These are phyloP conservation scores for Trichocladium antarcticum DNA, from an alignment of 495 filamentous ascomycete species.

Conservation along the genomic window DNA sequence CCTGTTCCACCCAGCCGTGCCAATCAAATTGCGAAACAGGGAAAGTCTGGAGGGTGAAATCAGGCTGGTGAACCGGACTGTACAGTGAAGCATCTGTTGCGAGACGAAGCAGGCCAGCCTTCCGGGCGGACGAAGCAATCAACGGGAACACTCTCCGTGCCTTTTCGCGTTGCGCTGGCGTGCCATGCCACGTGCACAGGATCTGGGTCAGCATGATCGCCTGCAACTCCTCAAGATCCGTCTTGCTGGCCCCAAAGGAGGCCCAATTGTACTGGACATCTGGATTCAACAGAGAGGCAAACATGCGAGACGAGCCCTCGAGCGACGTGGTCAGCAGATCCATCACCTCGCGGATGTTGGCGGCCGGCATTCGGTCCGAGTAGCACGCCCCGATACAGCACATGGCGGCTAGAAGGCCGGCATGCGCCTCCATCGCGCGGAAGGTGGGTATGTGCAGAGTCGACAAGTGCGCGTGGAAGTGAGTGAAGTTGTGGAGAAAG, in stretches of 20 bases:
- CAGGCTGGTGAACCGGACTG: conserved; percentile 38
- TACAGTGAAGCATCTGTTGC: conserved; percentile 23
- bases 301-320: conserved; percentile 40
- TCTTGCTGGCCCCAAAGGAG: conserved; percentile 24
- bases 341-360: conserved; percentile 49
- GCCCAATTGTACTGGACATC: conserved; percentile 27
- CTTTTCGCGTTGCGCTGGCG: conserved; percentile 43
- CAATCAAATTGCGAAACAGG: conserved; percentile 42
- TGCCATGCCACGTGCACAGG: conserved; percentile 55
- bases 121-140: conserved; percentile 41
- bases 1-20: conserved; percentile 55
- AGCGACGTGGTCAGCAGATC: conserved; percentile 42
- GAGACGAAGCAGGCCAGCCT: conserved; percentile 40
- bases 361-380: conserved; percentile 41
- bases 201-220: conserved; percentile 45
- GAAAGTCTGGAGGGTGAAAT: conserved; percentile 27
- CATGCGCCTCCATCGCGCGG: conserved; percentile 46
- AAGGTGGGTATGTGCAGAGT: conserved; percentile 59
- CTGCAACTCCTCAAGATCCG: conserved; percentile 47
- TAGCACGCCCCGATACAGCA: conserved; percentile 59
- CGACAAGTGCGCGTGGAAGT: conserved; percentile 58
- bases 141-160: conserved; percentile 43
- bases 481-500: conserved; percentile 49
- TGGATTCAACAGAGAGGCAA: conserved; percentile 26
- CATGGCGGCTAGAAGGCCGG: conserved; percentile 50